phyloP scores from a whole-genome alignment of 768 basidiomycete genomes.

The Floccularia luteovirens region DNA sequence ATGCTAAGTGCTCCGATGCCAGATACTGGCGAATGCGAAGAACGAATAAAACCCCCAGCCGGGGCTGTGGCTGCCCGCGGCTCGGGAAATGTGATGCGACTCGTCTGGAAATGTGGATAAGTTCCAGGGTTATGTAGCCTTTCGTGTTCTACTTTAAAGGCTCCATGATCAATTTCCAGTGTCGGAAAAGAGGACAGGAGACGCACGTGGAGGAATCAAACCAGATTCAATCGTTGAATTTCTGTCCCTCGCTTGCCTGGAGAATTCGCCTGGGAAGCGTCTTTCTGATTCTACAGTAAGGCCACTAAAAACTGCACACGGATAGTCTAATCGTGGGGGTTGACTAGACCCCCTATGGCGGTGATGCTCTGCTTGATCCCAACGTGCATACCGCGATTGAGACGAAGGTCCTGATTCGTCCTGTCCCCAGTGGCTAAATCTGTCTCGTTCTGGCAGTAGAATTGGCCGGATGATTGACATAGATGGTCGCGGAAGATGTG shows the following conservation, averaged over 20 bases:
- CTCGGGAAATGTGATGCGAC: too few relatives aligned
- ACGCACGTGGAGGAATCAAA: neutral
- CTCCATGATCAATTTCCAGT: too few relatives aligned
- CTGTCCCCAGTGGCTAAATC: conserved; percentile 18
- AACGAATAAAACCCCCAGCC: too few relatives aligned
- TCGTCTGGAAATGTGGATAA: too few relatives aligned
- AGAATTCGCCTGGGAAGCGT: neutral
- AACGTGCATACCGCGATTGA: conserved; percentile 15
- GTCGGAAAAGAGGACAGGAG: neutral
- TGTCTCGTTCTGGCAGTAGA: neutral
- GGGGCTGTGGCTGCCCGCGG: too few relatives aligned
- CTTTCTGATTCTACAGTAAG: too few relatives aligned
- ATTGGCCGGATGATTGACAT: neutral
- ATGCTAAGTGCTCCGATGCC: too few relatives aligned
- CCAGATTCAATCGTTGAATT: neutral
- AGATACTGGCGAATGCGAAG: too few relatives aligned
- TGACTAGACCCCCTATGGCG: conserved; percentile 15
- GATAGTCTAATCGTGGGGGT: conserved; percentile 8
- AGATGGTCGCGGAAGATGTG: neutral
- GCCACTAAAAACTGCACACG: too few relatives aligned
- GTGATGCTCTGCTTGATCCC: conserved; percentile 9
- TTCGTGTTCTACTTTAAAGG: neutral
- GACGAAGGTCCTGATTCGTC: conserved; percentile 40
- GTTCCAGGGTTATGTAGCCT: too few relatives aligned
- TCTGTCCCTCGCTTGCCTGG: neutral